A percentile compares a stretch with the other conserved stretches of the same genome.
Evolutionary conservation across 768 basidiomycete genomes (phyloP).

Genomic region (Agrocybe praecox): DNA sequence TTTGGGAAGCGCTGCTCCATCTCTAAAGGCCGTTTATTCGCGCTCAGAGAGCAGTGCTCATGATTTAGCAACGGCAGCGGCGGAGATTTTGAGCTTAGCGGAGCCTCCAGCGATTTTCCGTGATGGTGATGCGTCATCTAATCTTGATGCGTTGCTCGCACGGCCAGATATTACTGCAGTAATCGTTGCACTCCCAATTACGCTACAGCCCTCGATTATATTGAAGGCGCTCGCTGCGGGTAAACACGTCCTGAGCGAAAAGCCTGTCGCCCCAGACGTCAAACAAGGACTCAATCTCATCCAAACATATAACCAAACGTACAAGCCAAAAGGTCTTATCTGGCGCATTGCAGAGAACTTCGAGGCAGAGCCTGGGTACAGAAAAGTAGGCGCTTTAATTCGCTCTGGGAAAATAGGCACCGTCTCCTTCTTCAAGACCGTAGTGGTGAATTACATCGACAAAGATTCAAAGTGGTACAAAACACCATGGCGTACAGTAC

Average conservation of each 20-base stretch:
- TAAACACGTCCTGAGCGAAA: conserved; percentile 90
- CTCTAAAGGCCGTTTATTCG: conserved; percentile 76
- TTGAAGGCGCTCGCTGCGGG: conserved; percentile 67
- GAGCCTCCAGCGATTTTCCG: conserved; percentile 54
- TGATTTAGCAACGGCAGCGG: conserved; percentile 52
- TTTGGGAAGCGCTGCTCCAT: conserved; percentile 46
- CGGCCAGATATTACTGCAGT: conserved; percentile 74
- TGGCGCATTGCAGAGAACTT: conserved; percentile 86
- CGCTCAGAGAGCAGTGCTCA: conserved; percentile 65
- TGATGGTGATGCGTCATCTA: conserved; percentile 45
- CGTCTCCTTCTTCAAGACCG: conserved; percentile 65
- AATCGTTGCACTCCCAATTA: conserved; percentile 78
- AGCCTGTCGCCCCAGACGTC: conserved; percentile 79
- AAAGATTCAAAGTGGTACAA: conserved; percentile 75
- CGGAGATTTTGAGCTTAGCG: conserved; percentile 38
- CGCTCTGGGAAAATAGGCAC: conserved; percentile 69
- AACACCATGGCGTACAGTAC: conserved; percentile 82
- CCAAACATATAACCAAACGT: conserved; percentile 62
- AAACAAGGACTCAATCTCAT: conserved; percentile 65
- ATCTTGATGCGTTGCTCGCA: conserved; percentile 65
- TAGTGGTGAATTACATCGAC: conserved; percentile 54
- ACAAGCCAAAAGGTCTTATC: conserved; percentile 66
- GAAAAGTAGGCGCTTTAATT: conserved; percentile 49
- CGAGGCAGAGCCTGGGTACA: conserved; percentile 65
- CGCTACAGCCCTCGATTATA: conserved; percentile 69